Evolutionary conservation across 2,329 filamentous ascomycete genomes (phyloP), one percentile per base, ranked within the genome.

Genomic region (Tolypocladium cylindrosporum): DNA sequence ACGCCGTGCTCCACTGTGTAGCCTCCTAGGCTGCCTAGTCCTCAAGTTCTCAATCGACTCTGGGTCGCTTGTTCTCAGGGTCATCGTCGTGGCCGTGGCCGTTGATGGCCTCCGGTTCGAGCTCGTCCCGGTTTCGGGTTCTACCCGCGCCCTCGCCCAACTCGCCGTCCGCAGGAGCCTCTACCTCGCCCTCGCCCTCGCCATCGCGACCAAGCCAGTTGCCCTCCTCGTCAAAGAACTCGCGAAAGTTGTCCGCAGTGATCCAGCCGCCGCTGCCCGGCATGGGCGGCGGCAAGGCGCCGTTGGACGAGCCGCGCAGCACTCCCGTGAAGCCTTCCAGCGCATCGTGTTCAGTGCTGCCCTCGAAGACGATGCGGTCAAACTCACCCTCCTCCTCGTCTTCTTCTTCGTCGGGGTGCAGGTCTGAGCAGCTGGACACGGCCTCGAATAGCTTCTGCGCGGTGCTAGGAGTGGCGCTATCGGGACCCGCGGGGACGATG

Each of bases 211-310:
- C 82, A 62, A 89, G 87, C 82, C 88, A 93, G 68, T 93, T 91
- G 3, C 90, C 90, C 10, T 91, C 81, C 61, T 82, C 85, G 65
- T 94, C 89, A 71, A 94, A 89, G 68, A 85, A 96, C 64, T 96
- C 83, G 62, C 88, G 79, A 69, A 96, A 86, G 66, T 97, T 97
- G 58, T 96, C 93, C 10, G 90, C 89, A 19, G 93, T 97, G 68
- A 97, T 91, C 89, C 89, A 93, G 0, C 89, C 89, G 0, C 83
- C 83, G 55, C 88, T 90, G 1, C 89, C 88, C 0, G 89, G 87
- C 71, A 89, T 82, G 0, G 85, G 82, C 1, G 84, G 84, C n/a
- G 85, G 85, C 31, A 87, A 67, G 2, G 78, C 80, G 0, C 81
- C 81, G 57, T 76, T 72, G 7, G 65, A 64, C 14, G 72, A 71